A percentile compares a stretch with the other conserved stretches of the same genome.
phyloP scores from a whole-genome alignment of 768 basidiomycete species.

The Tephrocybe rancida region DNA sequence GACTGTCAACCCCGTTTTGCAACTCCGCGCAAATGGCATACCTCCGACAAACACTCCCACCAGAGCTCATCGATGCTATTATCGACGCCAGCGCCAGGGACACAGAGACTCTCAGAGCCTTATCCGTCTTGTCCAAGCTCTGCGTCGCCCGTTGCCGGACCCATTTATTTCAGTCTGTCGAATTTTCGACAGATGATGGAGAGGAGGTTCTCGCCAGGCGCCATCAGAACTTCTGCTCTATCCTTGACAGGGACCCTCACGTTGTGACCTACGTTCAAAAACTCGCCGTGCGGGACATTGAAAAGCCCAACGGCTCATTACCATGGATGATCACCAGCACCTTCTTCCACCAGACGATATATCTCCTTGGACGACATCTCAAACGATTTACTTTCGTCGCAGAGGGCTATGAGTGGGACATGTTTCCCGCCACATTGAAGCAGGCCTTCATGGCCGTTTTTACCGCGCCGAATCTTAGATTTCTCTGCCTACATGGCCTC shows the following conservation, averaged over 20 bases:
- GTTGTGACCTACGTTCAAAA: not conserved
- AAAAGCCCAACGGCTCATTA: not conserved
- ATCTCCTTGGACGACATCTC: not conserved
- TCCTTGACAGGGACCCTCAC: constrained; percentile 1
- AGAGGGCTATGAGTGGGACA: constrained; percentile 2
- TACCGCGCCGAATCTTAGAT: not conserved
- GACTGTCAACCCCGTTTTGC: not conserved
- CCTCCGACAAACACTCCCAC: constrained; percentile 2
- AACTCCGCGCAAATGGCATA: not conserved
- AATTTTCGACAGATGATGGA: constrained; percentile 4
- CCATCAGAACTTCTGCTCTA: not conserved
- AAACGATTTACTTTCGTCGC: constrained; percentile 10
- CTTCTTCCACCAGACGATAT: constrained; percentile 9
- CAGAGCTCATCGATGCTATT: constrained; percentile 10
- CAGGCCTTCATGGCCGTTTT: constrained; percentile 7
- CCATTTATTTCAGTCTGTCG: constrained; percentile 6
- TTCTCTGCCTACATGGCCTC: constrained; percentile 5
- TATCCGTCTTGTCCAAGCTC: constrained; percentile 5
- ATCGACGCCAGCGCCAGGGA: constrained; percentile 8
- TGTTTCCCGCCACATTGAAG: constrained; percentile 7
- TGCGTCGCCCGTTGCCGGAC: not conserved
- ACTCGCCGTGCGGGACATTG: constrained; percentile 6
- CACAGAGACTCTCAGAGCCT: not conserved
- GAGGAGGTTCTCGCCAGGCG: not conserved
- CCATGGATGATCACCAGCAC: constrained; percentile 11